Evolutionary conservation across 768 basidiomycete genomes (phyloP), one percentile per base, ranked within the genome.

Genomic region (Sutorius australiensis): DNA sequence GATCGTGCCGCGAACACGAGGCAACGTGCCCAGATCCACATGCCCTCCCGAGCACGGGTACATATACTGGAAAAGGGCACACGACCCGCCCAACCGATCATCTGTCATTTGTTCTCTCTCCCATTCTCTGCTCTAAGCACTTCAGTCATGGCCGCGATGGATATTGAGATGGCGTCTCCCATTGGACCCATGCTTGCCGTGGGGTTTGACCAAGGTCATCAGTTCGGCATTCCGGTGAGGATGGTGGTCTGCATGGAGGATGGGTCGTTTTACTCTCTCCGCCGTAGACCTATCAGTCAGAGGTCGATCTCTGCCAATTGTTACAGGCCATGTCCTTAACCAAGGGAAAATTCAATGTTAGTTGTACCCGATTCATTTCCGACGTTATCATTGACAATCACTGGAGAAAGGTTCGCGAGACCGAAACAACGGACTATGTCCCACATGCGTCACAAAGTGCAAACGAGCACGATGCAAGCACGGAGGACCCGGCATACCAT

Each of bases 241-340:
- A n/a, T 38, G 12, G 9, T 42, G 33, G 16, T 42, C 17, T 42
- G 17, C 24, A 33, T 12, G 36, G 9, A 43, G 6, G 33, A 30
- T 27, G 9, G 1, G 44, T 50, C 40, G 3, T 33, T 56, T 48
- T 36, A 43, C 61, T 37, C 54, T 45, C 36, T 36, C 21, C 28
- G 13, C 12, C 37, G 11, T 38, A 69, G 68, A 51, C 56, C 39
- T 71, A 63, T 53, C 61, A 62, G 37, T 48, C 67, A 16, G 67
- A 71, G 6, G 65, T 78, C 53, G 79, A 83, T 64, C 70, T 84
- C 27, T 83, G 82, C 61, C 72, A 75, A 43, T 68, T 83, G 0
- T 53, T 84, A 34, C 75, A 78, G 46, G 73, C 74, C 14, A 76
- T 84, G 77, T 76, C 75, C 45, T 67, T 82, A 10, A 75, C 50